Base-by-base conservation (phyloP, 768 basidiomycete genomes). In the Boletus reticulatus region DNA sequence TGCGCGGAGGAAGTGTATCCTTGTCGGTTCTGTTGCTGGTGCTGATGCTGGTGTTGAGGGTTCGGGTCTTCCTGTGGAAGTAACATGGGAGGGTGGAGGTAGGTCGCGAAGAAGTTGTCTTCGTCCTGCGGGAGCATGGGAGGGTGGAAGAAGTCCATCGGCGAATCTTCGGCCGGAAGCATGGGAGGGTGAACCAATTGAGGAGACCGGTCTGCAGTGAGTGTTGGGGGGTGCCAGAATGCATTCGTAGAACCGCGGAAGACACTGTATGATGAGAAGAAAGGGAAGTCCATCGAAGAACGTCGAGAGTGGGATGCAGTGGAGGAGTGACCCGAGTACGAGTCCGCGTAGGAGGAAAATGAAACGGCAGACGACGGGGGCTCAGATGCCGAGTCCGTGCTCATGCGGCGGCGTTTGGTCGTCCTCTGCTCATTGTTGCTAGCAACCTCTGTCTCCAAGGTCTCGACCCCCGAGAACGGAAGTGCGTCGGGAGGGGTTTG, bases 201-300 rank as follows among this genome's bases (percentile, higher is more conserved):
- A 2, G 82, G 81, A 4, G 84, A 84, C 52, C 78, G 73, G 27
- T 80, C 80, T 59, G 83, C 81, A 5, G 81, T 75, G 61, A 87
- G 77, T 80, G 87, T 86, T 11, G 88, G 85, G 4, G 89, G 88
- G 70, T 92, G 89, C 88, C 88, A 90, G 63, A 88, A 86, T 9
- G 85, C 58, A 31, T 72, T 81, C 0, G 78, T 80, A 6, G 80
- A 80, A 6, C 81, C 83, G 16, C 84, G 74, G 29, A 84, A 71
- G 5, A 80, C 76, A n/a, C 77, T 79, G 39, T 80, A 76, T 8
- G 75, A 72, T 17, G 83, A 75, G 64, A 80, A 85, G 16, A 84
- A 89, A 0, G 86, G 83, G 48, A 76, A 78, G 27, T 90, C 87
- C 73, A 87, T 81, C 16, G 87, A 85, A 0, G 80, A 79, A 3